These are phyloP conservation scores for Trichoderma harzianum DNA, from an alignment of 2,329 filamentous ascomycete species.

Conservation along the genomic window DNA sequence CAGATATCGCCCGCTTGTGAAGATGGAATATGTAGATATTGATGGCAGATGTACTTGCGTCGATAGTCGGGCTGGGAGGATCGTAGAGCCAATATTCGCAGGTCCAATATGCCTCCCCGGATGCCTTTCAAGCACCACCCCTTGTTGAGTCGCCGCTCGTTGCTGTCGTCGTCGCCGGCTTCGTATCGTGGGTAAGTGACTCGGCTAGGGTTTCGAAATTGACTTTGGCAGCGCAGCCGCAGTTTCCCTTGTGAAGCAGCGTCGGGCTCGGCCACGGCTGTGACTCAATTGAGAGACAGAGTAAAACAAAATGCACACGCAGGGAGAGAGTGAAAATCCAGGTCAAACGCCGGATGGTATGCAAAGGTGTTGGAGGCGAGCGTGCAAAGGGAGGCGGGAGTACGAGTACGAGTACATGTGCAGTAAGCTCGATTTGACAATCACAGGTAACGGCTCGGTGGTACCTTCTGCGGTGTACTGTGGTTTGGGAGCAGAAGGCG, in stretches of 20 bases:
- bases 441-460: not conserved
- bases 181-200: not conserved
- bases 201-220: conserved; percentile 8
- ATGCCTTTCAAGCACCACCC: not conserved
- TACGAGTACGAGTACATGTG: not conserved
- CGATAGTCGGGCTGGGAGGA: not conserved
- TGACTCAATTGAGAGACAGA: conserved; percentile 18
- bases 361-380: conserved; percentile 3
- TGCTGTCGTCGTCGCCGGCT: not conserved
- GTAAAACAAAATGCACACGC: conserved; percentile 15
- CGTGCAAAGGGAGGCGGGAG: not conserved
- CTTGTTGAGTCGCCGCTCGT: conserved; percentile 1
- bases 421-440: conserved; percentile 4
- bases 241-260: not conserved
- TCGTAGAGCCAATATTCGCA: conserved; percentile 8
- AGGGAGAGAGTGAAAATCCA: conserved; percentile 11
- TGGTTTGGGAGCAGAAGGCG: conserved; percentile 9
- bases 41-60: conserved; percentile 3
- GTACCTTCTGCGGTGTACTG: not conserved
- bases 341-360: conserved; percentile 18
- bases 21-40: not conserved
- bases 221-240: conserved; percentile 5
- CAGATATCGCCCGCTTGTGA: not conserved
- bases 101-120: not conserved
- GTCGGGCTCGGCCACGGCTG: not conserved